A percentile compares a stretch with the other conserved stretches of the same genome.
Evolutionary conservation across 129 eudicot genomes (phyloP).

Genomic region (Flaveria linearis): DNA sequence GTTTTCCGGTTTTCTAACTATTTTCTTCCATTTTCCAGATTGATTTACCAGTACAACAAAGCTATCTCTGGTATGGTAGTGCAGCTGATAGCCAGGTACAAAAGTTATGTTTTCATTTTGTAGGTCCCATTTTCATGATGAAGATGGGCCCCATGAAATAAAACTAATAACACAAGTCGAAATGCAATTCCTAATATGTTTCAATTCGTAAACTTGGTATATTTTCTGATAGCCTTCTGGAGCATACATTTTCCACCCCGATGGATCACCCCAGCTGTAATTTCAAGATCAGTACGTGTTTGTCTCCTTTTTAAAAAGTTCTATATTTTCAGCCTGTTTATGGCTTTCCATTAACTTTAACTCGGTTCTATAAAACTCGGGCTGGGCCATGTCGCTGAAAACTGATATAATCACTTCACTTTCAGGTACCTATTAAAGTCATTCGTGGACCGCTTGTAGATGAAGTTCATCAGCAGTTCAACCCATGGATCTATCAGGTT

Average conservation of each 20-base stretch:
- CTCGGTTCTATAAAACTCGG: background rate
- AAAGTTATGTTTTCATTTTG: background rate
- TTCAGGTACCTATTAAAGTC: slow-evolving; percentile 74
- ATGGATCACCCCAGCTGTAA: slow-evolving; percentile 54
- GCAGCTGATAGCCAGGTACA: slow-evolving; percentile 55
- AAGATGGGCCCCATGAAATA: slow-evolving; percentile 7
- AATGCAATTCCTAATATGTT: background rate
- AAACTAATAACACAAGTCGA: background rate
- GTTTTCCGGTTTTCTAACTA: background rate
- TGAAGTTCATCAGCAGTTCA: slow-evolving; percentile 85
- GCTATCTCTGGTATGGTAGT: slow-evolving; percentile 81
- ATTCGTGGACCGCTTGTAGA: slow-evolving; percentile 81
- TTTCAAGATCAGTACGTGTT: slow-evolving; percentile 62
- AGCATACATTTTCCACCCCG: slow-evolving; percentile 87
- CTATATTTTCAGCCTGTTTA: background rate
- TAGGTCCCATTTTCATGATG: slow-evolving; percentile 2
- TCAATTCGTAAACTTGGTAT: background rate
- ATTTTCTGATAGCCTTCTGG: slow-evolving; percentile 61
- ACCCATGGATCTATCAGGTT: slow-evolving; percentile 89
- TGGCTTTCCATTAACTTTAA: background rate
- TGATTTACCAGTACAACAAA: slow-evolving; percentile 81
- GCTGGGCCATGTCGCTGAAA: background rate
- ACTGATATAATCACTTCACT: slow-evolving; percentile 13
- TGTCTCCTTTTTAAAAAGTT: background rate
- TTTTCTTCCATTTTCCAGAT: slow-evolving; percentile 44